These are phyloP conservation scores for Mallotus japonicus DNA, from an alignment of 441 rosid species.

Conservation along the genomic window DNA sequence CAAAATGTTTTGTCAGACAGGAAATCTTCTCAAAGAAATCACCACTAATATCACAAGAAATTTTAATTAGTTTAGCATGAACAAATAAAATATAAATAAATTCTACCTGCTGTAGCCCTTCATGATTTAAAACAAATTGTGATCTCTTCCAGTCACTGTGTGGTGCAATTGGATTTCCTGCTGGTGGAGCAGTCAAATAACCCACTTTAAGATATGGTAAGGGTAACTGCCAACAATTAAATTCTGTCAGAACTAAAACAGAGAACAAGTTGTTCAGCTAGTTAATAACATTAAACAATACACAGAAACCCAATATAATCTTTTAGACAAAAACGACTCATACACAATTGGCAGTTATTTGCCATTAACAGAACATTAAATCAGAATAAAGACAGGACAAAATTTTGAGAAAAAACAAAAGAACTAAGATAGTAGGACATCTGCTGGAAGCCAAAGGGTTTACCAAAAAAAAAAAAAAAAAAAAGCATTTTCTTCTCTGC, in stretches of 20 bases:
- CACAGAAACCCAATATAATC: not conserved
- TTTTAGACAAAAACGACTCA: not conserved
- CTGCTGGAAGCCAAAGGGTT: not conserved
- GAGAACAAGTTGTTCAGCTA: not conserved
- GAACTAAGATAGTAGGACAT: not conserved
- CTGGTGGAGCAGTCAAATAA: slow-evolving; percentile 79
- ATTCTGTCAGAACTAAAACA: slow-evolving; percentile 25
- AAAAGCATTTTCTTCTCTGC: not conserved
- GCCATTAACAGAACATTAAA: not conserved
- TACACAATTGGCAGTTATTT: not conserved
- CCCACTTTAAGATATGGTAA: slow-evolving; percentile 89
- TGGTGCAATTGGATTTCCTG: slow-evolving; percentile 69
- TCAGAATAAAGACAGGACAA: not conserved
- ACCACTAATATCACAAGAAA: not conserved
- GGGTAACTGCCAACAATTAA: slow-evolving; percentile 64
- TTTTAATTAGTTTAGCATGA: not conserved
- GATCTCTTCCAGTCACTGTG: slow-evolving; percentile 86
- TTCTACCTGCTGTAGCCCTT: slow-evolving; percentile 82
- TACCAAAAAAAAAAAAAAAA: not conserved
- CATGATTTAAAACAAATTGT: slow-evolving; percentile 77
- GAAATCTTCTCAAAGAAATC: not conserved
- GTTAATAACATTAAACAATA: not conserved
- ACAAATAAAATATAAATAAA: slow-evolving; percentile 9
- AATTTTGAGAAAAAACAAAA: not conserved
- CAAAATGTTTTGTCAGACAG: not conserved